These are phyloP conservation scores for Eucalyptus curtisii DNA, from an alignment of 345 rosid genomes.

Conservation along the genomic window DNA sequence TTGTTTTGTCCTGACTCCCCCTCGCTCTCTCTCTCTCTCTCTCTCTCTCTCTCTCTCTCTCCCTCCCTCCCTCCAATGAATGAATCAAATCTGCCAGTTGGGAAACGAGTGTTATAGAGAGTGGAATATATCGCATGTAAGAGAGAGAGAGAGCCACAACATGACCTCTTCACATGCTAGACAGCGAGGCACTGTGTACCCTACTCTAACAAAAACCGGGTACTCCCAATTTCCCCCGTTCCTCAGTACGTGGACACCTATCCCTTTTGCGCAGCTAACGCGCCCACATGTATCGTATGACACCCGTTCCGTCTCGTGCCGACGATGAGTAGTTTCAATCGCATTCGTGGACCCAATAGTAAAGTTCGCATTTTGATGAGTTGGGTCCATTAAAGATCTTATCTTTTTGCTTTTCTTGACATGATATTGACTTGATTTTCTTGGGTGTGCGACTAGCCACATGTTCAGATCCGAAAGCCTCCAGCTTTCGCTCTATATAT, in stretches of 20 bases:
- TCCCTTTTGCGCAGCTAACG: not conserved
- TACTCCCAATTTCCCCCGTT: constrained; percentile 28
- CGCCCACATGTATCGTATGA: not conserved
- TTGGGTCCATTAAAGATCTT: not conserved
- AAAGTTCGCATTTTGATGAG: not conserved
- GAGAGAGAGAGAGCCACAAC: not conserved
- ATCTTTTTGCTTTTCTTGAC: not conserved
- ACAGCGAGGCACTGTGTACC: constrained; percentile 54
- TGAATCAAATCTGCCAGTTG: constrained; percentile 34
- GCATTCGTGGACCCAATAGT: not conserved
- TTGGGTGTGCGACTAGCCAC: not conserved
- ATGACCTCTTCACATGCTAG: constrained; percentile 32
- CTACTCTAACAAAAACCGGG: constrained; percentile 27
- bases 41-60: not conserved
- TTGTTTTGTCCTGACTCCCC: not conserved
- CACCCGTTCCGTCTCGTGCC: not conserved
- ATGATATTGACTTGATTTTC: not conserved
- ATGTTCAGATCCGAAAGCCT: not conserved
- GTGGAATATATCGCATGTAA: not conserved
- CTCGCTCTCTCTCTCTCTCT: not conserved
- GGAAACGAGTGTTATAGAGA: not conserved
- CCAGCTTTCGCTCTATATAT: not conserved
- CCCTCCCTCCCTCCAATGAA: not conserved
- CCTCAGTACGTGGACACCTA: constrained; percentile 17
- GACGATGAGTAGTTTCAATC: not conserved